Evolutionary conservation across 2,329 filamentous ascomycete genomes (phyloP), one percentile per base, ranked within the genome.

Genomic region (Rhinocladiella similis): DNA sequence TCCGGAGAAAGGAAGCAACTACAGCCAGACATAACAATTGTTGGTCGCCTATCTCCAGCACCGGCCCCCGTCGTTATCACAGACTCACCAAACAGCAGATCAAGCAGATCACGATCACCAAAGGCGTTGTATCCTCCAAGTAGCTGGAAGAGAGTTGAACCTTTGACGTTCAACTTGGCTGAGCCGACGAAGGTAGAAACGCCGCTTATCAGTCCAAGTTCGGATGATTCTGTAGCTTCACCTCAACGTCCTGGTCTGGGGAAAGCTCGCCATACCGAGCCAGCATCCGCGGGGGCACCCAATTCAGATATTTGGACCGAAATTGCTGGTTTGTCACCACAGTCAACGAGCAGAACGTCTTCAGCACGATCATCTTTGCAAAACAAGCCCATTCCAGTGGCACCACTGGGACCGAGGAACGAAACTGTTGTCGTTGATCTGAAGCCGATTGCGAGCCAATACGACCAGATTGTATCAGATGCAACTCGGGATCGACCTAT

Each of bases 41-140:
- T 16, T 10, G 38, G 3, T 41, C 38, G 38, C 18, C 38, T 41
- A 16, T 41, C 38, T 19, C 38, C 38, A 7, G 16, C 13, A 41
- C 38, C 38, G 5, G 10, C 38, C 5, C 14, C 38, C 4, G 12
- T 16, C 10, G 38, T 41, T 9, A 12, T 16, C 12, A 19, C 38
- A 41, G 38, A 41, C 16, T 41, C 38, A 19, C 38, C 18, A n/a
- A 29, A 13, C 20, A 27, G 19, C 19, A 46, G 43, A n/a, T 46
- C 43, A 43, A 36, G 39, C 22, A 10, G 16, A 5, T 39, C 47
- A 12, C 35, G 12, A 18, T 36, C 42, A 16, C n/a, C 29, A 13
- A 60, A 50, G 45, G 29, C 29, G n/a, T 20, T 29, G 18, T 60
- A 57, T 48, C 57, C 57, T 41, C 57, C 54, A 2, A 54, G 49